These are phyloP conservation scores for Thielaviopsis punctulata DNA, from an alignment of 2,329 filamentous ascomycete species.

Conservation along the genomic window DNA sequence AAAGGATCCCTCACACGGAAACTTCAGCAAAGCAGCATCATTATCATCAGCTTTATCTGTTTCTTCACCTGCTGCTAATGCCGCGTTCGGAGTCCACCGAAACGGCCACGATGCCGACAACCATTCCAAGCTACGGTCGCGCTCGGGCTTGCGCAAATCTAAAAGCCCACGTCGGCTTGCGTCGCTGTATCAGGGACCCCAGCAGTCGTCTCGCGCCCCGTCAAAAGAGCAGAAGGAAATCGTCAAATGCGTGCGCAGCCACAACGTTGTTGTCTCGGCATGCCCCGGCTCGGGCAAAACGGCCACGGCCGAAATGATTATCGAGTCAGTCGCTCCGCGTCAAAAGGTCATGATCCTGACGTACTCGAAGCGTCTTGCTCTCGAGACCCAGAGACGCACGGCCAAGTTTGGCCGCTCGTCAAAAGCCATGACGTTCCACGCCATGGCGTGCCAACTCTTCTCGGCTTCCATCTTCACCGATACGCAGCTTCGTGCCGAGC, in stretches of 20 bases:
- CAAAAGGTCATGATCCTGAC: slow-evolving; percentile 15
- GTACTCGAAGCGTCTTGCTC: slow-evolving; percentile 17
- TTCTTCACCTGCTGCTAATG: too few species aligned
- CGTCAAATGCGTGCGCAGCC: slow-evolving; percentile 13
- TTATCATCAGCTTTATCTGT: too few species aligned
- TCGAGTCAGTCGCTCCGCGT: slow-evolving; percentile 13
- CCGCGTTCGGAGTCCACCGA: too few species aligned
- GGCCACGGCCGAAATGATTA: slow-evolving; percentile 18
- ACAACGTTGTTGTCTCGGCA: slow-evolving; percentile 20
- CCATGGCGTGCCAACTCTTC: slow-evolving; percentile 15
- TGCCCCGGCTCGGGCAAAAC: slow-evolving; percentile 20
- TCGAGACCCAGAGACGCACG: slow-evolving; percentile 16
- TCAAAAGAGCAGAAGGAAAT: slow-evolving; percentile 17
- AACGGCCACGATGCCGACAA: too few species aligned
- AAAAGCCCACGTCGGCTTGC: neutral
- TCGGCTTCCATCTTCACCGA: slow-evolving; percentile 13
- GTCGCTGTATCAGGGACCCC: too few species aligned
- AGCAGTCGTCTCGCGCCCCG: slow-evolving; percentile 7
- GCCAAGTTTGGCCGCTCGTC: slow-evolving; percentile 11
- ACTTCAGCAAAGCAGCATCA: too few species aligned
- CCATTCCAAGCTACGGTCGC: too few species aligned
- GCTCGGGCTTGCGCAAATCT: too few species aligned
- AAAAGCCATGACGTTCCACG: slow-evolving; percentile 17
- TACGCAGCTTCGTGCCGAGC: slow-evolving; percentile 10
- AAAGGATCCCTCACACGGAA: too few species aligned